A percentile compares a stretch with the other conserved stretches of the same genome.
These are phyloP conservation scores for Miamiensis avidus DNA, from an alignment of 169 alveolate genomes.

Conservation along the genomic window DNA sequence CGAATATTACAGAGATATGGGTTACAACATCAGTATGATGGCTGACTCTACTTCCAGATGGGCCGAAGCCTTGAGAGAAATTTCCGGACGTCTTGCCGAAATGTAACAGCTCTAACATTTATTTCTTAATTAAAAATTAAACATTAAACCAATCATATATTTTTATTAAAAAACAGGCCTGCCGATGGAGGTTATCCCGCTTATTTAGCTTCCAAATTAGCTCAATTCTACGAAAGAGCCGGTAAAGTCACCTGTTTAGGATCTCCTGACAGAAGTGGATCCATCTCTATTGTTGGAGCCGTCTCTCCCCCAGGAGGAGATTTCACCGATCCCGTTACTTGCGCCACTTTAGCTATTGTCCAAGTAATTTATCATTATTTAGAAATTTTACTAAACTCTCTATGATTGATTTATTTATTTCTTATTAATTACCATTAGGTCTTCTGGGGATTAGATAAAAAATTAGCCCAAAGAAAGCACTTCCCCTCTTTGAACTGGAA, in stretches of 20 bases:
- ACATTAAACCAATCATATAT: too few relatives aligned
- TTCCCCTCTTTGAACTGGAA: conserved; percentile 99
- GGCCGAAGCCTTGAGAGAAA: conserved; percentile 99
- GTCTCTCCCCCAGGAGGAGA: conserved; percentile 99
- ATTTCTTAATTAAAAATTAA: too few relatives aligned
- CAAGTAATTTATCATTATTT: too few relatives aligned
- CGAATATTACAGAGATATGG: conserved; percentile 99
- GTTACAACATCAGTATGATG: conserved; percentile 98
- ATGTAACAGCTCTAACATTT: too few relatives aligned
- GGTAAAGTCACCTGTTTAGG: conserved; percentile 98
- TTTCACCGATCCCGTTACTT: conserved; percentile 99
- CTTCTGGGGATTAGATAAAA: conserved; percentile 99
- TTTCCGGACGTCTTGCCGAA: conserved; percentile 99
- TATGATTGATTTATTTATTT: too few relatives aligned
- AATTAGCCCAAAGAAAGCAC: conserved; percentile 98
- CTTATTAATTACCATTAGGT: too few relatives aligned
- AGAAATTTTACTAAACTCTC: too few relatives aligned
- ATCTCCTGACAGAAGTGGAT: conserved; percentile 97
- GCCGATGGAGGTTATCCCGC: conserved; percentile 99
- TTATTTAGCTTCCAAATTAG: conserved; percentile 97
- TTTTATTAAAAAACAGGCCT: too few relatives aligned
- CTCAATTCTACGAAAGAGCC: conserved; percentile 99
- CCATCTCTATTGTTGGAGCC: conserved; percentile 99
- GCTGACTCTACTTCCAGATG: conserved; percentile 99
- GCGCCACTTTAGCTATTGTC: conserved; percentile 97